phyloP scores from a whole-genome alignment of 2,329 filamentous ascomycete genomes.

The Ceratocystis alfenasii region DNA sequence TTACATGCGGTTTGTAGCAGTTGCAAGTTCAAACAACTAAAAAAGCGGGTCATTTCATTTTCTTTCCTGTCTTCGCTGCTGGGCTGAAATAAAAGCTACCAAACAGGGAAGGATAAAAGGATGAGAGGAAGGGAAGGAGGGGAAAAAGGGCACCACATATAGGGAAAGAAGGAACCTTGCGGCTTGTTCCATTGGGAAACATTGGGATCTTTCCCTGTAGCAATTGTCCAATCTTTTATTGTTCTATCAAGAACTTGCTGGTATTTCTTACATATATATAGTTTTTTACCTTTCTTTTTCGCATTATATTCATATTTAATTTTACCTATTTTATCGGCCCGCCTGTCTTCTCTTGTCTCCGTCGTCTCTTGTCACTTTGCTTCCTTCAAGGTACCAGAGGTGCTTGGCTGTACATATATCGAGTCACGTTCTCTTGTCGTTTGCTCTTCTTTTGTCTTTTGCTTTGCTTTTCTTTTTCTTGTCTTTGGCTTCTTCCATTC shows the following conservation, averaged over 20 bases:
- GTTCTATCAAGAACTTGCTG: background rate
- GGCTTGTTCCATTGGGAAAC: constrained; percentile 2
- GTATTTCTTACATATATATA: background rate
- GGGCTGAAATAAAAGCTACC: too few species aligned
- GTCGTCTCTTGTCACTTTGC: background rate
- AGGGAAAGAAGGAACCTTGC: constrained; percentile 4
- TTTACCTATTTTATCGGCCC: background rate
- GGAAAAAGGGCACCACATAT: background rate
- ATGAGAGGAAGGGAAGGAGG: constrained; percentile 9
- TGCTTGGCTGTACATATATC: background rate
- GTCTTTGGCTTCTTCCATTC: background rate
- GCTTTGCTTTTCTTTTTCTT: background rate
- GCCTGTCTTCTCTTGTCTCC: background rate
- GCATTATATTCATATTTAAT: background rate
- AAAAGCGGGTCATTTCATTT: too few species aligned
- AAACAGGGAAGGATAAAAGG: too few species aligned
- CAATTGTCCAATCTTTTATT: background rate
- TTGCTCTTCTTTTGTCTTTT: constrained; percentile 1
- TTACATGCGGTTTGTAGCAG: too few species aligned
- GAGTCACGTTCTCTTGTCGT: background rate
- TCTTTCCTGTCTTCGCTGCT: too few species aligned
- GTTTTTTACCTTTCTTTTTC: too few species aligned
- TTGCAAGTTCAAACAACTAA: too few species aligned
- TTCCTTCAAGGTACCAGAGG: background rate
- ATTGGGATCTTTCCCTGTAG: background rate